Conservation (phyloP, 2,329 filamentous ascomycete species). For the Colletotrichum karsti region DNA sequence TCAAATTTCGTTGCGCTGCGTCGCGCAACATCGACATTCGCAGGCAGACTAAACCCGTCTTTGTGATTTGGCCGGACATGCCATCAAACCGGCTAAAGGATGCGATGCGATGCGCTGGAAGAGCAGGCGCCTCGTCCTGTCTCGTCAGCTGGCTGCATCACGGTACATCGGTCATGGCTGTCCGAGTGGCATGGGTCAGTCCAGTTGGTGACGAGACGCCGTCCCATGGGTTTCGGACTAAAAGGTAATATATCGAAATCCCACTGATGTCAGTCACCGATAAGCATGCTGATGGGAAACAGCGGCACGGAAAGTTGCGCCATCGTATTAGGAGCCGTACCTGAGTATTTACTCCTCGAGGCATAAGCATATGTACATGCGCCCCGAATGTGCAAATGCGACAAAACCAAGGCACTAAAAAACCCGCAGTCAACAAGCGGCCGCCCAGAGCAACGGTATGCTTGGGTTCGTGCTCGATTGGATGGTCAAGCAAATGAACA, state of each 20-base stretch:
- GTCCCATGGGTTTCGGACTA: conserved; percentile 13
- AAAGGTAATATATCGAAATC: neutral
- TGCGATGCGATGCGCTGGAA: neutral
- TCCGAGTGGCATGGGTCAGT: neutral
- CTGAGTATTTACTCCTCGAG: conserved; percentile 3
- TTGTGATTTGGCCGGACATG: neutral
- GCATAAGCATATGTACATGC: conserved; percentile 16
- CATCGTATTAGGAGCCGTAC: neutral
- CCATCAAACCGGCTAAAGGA: neutral
- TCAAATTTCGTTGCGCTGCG: neutral
- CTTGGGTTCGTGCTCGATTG: conserved; percentile 18
- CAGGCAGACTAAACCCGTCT: too few relatives aligned
- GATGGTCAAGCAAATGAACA: conserved; percentile 25
- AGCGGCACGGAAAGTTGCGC: neutral
- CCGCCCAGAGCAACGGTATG: neutral
- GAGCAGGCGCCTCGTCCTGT: neutral
- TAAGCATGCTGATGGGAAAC: neutral
- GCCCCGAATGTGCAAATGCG: conserved; percentile 13
- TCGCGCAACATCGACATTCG: too few relatives aligned
- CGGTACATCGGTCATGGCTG: conserved; percentile 2
- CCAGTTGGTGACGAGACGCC: neutral
- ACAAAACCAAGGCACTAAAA: conserved; percentile 7
- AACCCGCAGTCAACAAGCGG: conserved; percentile 16
- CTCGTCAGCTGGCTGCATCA: neutral
- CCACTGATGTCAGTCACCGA: neutral